Percentiles rank a stretch among this genome's conserved stretches.
These are phyloP conservation scores for Hypoxylon sp. DNA, from an alignment of 2,329 filamentous ascomycete species.

Conservation along the genomic window DNA sequence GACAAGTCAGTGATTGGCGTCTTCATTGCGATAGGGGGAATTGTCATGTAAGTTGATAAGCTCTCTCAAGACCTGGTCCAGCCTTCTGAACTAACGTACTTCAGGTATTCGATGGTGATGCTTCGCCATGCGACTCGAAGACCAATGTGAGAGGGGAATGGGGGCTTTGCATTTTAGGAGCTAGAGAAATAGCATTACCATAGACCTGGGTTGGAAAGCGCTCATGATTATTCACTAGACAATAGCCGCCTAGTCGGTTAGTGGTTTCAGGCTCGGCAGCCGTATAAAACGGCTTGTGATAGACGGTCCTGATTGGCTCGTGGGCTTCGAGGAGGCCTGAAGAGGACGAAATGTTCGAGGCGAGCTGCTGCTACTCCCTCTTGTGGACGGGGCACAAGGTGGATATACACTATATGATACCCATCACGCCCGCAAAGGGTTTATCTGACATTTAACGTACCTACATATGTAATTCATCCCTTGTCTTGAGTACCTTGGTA, in stretches of 20 bases:
- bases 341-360: background rate
- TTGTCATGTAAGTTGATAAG: conserved; percentile 65
- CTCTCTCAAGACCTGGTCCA: background rate
- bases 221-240: background rate
- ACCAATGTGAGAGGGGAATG: conserved; percentile 4
- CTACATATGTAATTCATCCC: too few species aligned
- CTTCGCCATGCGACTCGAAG: conserved; percentile 58
- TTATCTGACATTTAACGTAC: background rate
- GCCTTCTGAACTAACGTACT: conserved; percentile 27
- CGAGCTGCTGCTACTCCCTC: too few species aligned
- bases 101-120: conserved; percentile 65
- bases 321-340: background rate
- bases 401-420: conserved; percentile 28
- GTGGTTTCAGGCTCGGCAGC: conserved; percentile 23
- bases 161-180: conserved; percentile 22
- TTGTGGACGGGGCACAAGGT: background rate
- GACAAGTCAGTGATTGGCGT: conserved; percentile 70
- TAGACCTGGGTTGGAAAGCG: background rate
- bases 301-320: background rate
- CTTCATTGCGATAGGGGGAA: conserved; percentile 69
- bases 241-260: background rate
- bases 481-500: background rate
- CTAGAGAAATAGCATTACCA: conserved; percentile 17
- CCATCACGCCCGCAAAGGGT: conserved; percentile 6
- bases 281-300: background rate